phyloP scores from a whole-genome alignment of 345 rosid genomes.

The Linum lewisii region DNA sequence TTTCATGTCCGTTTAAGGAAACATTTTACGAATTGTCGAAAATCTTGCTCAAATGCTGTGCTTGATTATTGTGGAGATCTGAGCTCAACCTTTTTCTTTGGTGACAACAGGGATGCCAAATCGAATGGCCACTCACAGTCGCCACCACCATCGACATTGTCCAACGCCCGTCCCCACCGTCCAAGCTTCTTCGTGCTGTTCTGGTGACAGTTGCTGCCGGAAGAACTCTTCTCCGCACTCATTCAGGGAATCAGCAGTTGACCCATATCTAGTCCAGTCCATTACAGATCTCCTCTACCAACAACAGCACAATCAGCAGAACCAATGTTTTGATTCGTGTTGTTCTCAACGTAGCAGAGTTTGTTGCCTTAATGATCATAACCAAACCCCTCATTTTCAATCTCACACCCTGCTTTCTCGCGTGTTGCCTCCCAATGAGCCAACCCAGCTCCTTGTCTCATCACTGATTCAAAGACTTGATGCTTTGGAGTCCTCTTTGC shows the following conservation, averaged over 20 bases:
- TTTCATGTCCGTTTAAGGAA: too few species aligned
- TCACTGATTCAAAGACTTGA: conserved; percentile 45
- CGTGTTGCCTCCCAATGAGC: conserved; percentile 13
- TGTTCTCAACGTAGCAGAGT: conserved; percentile 11
- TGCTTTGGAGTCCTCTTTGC: conserved; percentile 43
- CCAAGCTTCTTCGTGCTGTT: conserved; percentile 18
- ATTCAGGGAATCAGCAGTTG: conserved; percentile 13
- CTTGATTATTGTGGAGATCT: background rate
- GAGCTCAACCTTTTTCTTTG: background rate
- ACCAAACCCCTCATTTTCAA: conserved; percentile 9
- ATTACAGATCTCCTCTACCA: conserved; percentile 34
- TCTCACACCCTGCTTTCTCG: conserved; percentile 11
- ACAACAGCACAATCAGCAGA: conserved; percentile 17
- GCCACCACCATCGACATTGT: conserved; percentile 18
- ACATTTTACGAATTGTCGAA: too few species aligned
- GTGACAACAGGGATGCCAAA: background rate
- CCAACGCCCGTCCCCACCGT: conserved; percentile 3
- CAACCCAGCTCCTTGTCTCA: conserved; percentile 15
- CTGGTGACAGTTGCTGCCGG: conserved; percentile 16
- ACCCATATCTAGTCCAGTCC: conserved; percentile 41
- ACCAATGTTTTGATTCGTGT: conserved; percentile 4
- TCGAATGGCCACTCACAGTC: conserved; percentile 47
- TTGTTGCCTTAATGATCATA: conserved; percentile 8
- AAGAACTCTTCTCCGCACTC: conserved; percentile 22
- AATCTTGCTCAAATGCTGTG: background rate